Conservation (phyloP, 2,329 filamentous ascomycete species). For the Claviceps purpurea region DNA sequence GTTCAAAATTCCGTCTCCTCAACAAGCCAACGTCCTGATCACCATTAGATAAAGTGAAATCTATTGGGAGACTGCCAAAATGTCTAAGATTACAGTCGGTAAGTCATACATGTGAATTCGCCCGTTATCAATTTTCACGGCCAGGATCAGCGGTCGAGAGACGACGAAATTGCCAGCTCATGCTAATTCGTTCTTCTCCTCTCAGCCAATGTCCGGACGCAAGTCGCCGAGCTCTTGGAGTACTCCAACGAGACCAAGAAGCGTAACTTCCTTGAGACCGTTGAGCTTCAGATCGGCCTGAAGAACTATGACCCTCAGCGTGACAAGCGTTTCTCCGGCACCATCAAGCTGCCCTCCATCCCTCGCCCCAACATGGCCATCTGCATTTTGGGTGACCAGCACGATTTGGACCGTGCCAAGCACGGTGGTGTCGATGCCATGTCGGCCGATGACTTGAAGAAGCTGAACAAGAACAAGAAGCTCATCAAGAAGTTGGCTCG, state of each 20-base stretch:
- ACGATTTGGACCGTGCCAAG: slow-evolving; percentile 99
- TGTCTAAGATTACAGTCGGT: slow-evolving; percentile 80
- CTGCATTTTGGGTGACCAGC: slow-evolving; percentile 62
- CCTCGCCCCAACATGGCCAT: slow-evolving; percentile 85
- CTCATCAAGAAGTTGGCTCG: slow-evolving; percentile 99
- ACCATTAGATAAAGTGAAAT: slow-evolving; percentile 57
- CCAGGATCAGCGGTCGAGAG: background rate
- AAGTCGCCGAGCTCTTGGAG: slow-evolving; percentile 86
- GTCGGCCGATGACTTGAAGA: slow-evolving; percentile 98
- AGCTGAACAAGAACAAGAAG: slow-evolving; percentile 99
- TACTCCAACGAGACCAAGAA: slow-evolving; percentile 94
- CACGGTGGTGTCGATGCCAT: slow-evolving; percentile 97
- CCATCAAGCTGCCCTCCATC: slow-evolving; percentile 85
- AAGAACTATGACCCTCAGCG: slow-evolving; percentile 99
- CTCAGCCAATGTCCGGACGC: slow-evolving; percentile 78
- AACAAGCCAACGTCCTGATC: slow-evolving; percentile 28
- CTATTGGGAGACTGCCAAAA: slow-evolving; percentile 81
- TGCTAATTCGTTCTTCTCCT: slow-evolving; percentile 16
- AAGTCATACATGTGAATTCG: slow-evolving; percentile 12
- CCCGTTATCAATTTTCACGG: background rate
- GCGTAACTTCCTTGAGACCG: slow-evolving; percentile 93
- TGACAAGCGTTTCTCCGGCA: slow-evolving; percentile 99
- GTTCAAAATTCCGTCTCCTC: slow-evolving; percentile 6
- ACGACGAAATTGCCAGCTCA: background rate
- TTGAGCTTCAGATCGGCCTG: slow-evolving; percentile 83